Evolutionary conservation across 2,329 filamentous ascomycete genomes (phyloP), one percentile per base, ranked within the genome.

Genomic region (Harringtonia aguacate): DNA sequence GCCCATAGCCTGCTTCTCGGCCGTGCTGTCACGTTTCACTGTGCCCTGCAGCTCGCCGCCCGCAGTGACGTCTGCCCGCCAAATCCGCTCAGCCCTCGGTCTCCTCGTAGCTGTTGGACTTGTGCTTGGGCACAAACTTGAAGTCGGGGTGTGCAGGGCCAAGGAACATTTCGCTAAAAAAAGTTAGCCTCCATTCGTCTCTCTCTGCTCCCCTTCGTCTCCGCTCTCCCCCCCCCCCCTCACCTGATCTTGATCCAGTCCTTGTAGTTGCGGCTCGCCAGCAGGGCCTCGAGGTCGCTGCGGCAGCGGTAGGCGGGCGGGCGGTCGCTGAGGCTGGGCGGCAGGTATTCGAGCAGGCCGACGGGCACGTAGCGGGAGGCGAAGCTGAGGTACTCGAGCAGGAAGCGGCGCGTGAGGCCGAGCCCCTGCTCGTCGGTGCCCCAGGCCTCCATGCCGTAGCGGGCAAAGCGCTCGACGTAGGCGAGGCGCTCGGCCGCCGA

Each of bases 201-300:
- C n/a, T n/a, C n/a, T n/a, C n/a, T n/a, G n/a, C n/a, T n/a, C n/a
- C n/a, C n/a, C n/a, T n/a, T n/a, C n/a, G 6, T 35, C 13, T 20
- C 34, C 14, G n/a, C 18, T 14, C 18, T 14, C 18, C 34, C 12
- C 39, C 21, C 3, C 8, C 12, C 22, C 18, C 37, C 42, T 10
- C 42, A 92, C 88, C 82, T 94, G 56, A 98, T 94, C 70, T 95
- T 97, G 61, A 98, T 88, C 92, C 92, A 98, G 63, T 98, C 92
- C 66, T 83, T 84, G 67, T 94, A 95, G 64, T 97, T 88, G 50
- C 79, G 77, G 64, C 88, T 95, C 14, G 81, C 82, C 65, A 98
- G 73, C 52, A 98, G 67, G n/a, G 86, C 94, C 73, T 98, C 92
- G 58, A 98, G 64, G 43, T 98, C 92, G 62, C 92, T 83, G 46